phyloP scores from a whole-genome alignment of 1,284 basidiomycete genomes.

The Microbotryomycetes sp. region DNA sequence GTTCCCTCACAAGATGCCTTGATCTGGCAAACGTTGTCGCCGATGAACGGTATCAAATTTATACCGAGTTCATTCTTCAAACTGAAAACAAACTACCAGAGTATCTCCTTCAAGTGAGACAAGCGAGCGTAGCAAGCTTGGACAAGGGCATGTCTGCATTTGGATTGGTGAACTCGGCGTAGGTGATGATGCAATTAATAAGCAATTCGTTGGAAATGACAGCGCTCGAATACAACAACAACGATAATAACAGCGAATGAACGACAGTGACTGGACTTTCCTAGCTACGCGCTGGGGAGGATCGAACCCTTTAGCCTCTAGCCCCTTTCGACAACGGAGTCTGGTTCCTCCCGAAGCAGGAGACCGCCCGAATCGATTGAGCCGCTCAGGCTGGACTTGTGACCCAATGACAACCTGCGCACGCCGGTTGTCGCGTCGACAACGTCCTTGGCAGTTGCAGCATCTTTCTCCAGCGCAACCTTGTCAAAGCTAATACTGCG shows the following conservation, averaged over 20 bases:
- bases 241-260: too few species aligned
- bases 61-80: slow-evolving; percentile 71
- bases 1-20: slow-evolving; percentile 73
- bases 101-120: slow-evolving; percentile 64
- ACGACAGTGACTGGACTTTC: too few species aligned
- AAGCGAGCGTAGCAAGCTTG: slow-evolving; percentile 61
- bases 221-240: too few species aligned
- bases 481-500: neutral
- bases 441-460: neutral
- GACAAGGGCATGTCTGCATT: slow-evolving; percentile 53
- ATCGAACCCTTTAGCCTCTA: too few species aligned
- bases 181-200: too few species aligned
- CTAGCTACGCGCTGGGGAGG: too few species aligned
- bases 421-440: neutral
- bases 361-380: neutral
- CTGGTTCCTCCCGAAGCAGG: neutral
- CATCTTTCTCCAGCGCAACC: neutral
- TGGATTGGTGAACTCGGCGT: too few species aligned
- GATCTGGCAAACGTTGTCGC: slow-evolving; percentile 77
- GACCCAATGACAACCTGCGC: neutral
- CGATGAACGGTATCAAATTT: slow-evolving; percentile 77
- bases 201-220: too few species aligned
- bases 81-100: slow-evolving; percentile 55
- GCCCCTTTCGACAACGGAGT: too few species aligned
- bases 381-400: neutral